Conservation (phyloP, 2,329 filamentous ascomycete genomes). For the Fusarium staphyleae region DNA sequence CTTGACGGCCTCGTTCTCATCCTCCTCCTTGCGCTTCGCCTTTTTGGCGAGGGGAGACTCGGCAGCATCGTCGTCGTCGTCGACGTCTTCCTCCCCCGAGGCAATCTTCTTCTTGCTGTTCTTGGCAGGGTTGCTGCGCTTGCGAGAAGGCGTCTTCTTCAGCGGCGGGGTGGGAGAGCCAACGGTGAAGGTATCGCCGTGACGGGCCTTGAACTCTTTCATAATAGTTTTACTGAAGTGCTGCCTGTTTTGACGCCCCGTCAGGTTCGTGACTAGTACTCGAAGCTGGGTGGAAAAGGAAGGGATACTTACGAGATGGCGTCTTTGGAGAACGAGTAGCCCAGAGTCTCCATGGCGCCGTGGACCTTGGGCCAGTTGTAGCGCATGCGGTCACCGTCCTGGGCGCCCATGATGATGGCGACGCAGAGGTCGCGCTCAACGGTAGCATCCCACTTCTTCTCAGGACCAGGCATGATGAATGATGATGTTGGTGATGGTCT, state of each 20-base stretch:
- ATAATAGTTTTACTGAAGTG: conserved; percentile 50
- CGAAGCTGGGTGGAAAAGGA: background rate
- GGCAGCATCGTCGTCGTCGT: conserved; percentile 12
- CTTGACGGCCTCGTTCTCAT: conserved; percentile 29
- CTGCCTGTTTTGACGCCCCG: conserved; percentile 41
- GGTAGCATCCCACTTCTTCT: conserved; percentile 49
- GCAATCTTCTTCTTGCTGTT: conserved; percentile 24
- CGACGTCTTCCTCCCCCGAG: conserved; percentile 24
- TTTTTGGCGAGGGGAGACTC: conserved; percentile 40
- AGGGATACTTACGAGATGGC: conserved; percentile 50
- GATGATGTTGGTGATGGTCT: background rate
- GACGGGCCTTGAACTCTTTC: conserved; percentile 45
- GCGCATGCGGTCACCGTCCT: conserved; percentile 36
- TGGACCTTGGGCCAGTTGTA: conserved; percentile 47
- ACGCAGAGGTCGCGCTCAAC: conserved; percentile 51
- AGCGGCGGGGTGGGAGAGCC: conserved; percentile 17
- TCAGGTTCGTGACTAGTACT: background rate
- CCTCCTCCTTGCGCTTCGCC: conserved; percentile 42
- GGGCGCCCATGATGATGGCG: conserved; percentile 43
- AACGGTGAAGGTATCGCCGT: conserved; percentile 17
- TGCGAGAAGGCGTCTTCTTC: conserved; percentile 33
- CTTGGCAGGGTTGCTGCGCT: conserved; percentile 31
- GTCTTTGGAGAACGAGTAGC: conserved; percentile 49
- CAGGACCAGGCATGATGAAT: conserved; percentile 36
- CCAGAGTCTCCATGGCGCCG: conserved; percentile 44